Conservation (phyloP, 805 yeast genomes). For the Jamesozyma hellenica region DNA sequence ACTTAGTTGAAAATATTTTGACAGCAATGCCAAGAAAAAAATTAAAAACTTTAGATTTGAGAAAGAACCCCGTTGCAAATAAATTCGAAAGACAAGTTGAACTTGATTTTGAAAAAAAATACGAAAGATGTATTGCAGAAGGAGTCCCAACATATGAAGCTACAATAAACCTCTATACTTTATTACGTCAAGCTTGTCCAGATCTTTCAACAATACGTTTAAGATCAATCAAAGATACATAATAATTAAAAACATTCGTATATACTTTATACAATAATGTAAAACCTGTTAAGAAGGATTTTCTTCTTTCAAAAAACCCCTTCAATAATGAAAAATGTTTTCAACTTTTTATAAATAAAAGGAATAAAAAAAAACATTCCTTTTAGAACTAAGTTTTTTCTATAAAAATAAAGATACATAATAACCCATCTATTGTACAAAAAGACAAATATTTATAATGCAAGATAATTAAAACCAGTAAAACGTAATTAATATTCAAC, state of each 20-base stretch:
- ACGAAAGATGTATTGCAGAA: too few relatives aligned
- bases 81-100: slow-evolving; percentile 3
- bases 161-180: neutral
- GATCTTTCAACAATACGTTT: neutral
- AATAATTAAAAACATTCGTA: neutral
- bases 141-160: neutral
- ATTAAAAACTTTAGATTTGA: slow-evolving; percentile 2
- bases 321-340: too few relatives aligned
- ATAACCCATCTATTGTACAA: slow-evolving; percentile 1
- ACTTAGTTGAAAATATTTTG: slow-evolving; percentile 9
- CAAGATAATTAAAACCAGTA: too few relatives aligned
- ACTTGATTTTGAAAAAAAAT: neutral
- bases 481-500: slow-evolving; percentile 21
- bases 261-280: too few relatives aligned
- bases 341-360: too few relatives aligned
- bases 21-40: slow-evolving; percentile 8
- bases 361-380: too few relatives aligned
- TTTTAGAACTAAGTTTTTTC: too few relatives aligned
- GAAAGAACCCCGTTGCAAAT: slow-evolving; percentile 3
- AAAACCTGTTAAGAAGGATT: too few relatives aligned
- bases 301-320: too few relatives aligned
- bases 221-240: neutral
- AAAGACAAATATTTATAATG: too few relatives aligned
- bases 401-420: too few relatives aligned
- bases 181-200: neutral